These are phyloP conservation scores for Cicer bijugum DNA, from an alignment of 306 rosid genomes.

Conservation along the genomic window DNA sequence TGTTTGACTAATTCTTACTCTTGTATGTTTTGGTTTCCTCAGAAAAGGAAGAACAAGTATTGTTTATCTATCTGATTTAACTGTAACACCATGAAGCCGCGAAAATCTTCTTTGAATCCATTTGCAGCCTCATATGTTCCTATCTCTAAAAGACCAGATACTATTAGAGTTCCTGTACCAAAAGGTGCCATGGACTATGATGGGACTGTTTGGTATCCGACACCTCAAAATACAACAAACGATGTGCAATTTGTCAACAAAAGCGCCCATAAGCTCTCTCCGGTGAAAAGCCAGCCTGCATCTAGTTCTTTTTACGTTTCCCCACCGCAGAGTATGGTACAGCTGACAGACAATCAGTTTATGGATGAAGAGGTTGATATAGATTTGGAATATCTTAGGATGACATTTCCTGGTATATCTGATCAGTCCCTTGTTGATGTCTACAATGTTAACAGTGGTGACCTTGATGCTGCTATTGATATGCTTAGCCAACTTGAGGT, in stretches of 20 bases:
- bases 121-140: slow-evolving; percentile 81
- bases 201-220: slow-evolving; percentile 52
- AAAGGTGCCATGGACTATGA: slow-evolving; percentile 38
- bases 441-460: slow-evolving; percentile 63
- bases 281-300: slow-evolving; percentile 23
- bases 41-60: slow-evolving; percentile 28
- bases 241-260: slow-evolving; percentile 38
- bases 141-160: slow-evolving; percentile 56
- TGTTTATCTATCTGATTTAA: slow-evolving; percentile 35
- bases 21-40: not conserved
- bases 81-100: slow-evolving; percentile 61
- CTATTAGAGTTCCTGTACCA: slow-evolving; percentile 42
- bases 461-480: slow-evolving; percentile 70
- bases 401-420: slow-evolving; percentile 66
- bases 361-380: slow-evolving; percentile 61
- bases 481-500: slow-evolving; percentile 94
- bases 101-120: slow-evolving; percentile 73
- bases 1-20: slow-evolving; percentile 40
- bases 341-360: slow-evolving; percentile 49
- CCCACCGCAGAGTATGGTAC: slow-evolving; percentile 47
- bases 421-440: slow-evolving; percentile 71
- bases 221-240: slow-evolving; percentile 46
- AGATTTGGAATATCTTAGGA: slow-evolving; percentile 74
- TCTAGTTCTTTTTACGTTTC: slow-evolving; percentile 48
- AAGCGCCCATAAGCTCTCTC: slow-evolving; percentile 29